Evolutionary conservation across 805 yeast genomes (phyloP).

Genomic region (Starmerella bacillaris): DNA sequence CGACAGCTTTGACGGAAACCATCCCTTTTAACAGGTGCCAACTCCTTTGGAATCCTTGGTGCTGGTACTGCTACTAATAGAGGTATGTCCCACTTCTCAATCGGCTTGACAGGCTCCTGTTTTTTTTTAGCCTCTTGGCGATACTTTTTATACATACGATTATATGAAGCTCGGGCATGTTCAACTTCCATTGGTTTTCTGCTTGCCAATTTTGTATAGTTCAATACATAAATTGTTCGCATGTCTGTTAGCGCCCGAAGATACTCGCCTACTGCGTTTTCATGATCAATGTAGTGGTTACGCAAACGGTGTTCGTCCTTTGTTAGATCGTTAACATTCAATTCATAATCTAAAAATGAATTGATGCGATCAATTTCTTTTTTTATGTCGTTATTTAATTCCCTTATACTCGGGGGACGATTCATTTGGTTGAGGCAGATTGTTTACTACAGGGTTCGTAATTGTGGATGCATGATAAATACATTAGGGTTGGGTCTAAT

Average conservation of each 20-base stretch:
- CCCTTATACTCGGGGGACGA: background rate
- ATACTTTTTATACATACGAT: constrained; percentile 1
- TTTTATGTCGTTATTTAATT: background rate
- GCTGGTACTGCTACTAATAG: background rate
- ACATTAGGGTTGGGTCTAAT: too few species aligned
- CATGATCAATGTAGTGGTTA: background rate
- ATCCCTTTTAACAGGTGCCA: background rate
- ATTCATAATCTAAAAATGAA: background rate
- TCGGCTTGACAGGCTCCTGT: background rate
- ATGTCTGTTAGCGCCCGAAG: background rate
- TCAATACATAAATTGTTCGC: background rate
- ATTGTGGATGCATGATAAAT: too few species aligned
- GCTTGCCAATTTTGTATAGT: background rate
- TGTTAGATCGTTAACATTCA: background rate
- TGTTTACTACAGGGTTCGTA: too few species aligned
- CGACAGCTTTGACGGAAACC: background rate
- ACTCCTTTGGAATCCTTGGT: background rate
- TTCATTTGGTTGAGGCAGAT: background rate
- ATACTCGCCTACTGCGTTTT: background rate
- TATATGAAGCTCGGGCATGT: background rate
- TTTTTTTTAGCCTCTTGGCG: background rate
- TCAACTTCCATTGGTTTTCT: background rate
- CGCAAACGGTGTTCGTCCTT: background rate
- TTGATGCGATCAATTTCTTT: background rate
- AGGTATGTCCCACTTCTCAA: constrained; percentile 5